Evolutionary conservation across 768 basidiomycete species (phyloP), one percentile per base, ranked within the genome.

Genomic region (Serpula lacrymans): DNA sequence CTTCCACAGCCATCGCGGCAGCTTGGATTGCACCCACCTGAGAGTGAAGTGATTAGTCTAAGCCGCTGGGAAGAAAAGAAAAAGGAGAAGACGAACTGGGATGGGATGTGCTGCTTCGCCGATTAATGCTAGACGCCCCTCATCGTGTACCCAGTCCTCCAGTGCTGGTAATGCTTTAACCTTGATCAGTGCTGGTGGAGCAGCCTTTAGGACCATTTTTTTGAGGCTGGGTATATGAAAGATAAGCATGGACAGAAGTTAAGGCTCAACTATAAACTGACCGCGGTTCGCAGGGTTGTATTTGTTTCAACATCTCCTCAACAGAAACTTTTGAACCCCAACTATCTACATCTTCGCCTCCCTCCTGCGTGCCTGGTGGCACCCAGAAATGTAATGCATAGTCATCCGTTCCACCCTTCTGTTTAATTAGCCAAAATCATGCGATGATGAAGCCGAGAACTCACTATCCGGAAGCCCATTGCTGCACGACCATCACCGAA

Each of bases 71-170:
- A n/a, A n/a, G n/a, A 17, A 12, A 23, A 25, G 17, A 28, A 8
- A 8, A 38, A 14, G 14, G 18, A 30, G 14, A 46, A 17, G 5
- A 62, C 71, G 41, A 48, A 75, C 80, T 53, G 75, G 60, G 25
- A 77, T 57, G 11, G 79, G 75, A 55, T 82, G 79, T 0, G 75
- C 78, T 2, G 79, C 78, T 39, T 81, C 77, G 35, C 80, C 82
- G n/a, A 80, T 67, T 12, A 82, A 57, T 12, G 75, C 68, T 16
- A 75, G 57, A 36, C 68, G 63, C 6, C 71, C 74, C 14, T 57
- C 54, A 9, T 70, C 63, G 48, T 79, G 76, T 5, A 74, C 71
- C 59, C 75, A 69, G 34, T 62, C 68, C 22, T 79, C 74, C 16
- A 75, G 52, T 10, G 65, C 59, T 3, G 57, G 47, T 16, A 70